phyloP scores from a whole-genome alignment of 495 filamentous ascomycete species.

The Pyronema domesticum region DNA sequence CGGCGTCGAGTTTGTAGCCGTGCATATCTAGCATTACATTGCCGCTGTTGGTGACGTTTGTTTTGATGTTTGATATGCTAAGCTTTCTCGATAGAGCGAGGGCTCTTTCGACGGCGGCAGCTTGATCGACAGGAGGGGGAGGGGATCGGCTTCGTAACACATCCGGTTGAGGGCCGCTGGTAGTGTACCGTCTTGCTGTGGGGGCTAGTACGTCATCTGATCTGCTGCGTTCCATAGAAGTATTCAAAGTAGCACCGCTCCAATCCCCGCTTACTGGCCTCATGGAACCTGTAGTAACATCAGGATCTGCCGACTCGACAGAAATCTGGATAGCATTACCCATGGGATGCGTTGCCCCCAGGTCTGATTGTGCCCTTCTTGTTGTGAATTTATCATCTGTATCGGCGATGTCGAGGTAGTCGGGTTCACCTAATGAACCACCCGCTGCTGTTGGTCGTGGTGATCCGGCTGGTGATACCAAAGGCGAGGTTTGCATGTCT shows the following conservation, averaged over 20 bases:
- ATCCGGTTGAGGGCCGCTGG: slow-evolving; percentile 17
- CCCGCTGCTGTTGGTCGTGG: slow-evolving; percentile 44
- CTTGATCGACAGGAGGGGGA: slow-evolving; percentile 45
- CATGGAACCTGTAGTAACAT: slow-evolving; percentile 23
- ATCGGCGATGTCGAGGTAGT: slow-evolving; percentile 45
- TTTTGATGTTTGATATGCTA: slow-evolving; percentile 70
- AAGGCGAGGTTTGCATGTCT: slow-evolving; percentile 79
- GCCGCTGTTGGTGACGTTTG: slow-evolving; percentile 77
- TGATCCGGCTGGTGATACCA: slow-evolving; percentile 71
- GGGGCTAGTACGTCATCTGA: slow-evolving; percentile 34
- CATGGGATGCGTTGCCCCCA: slow-evolving; percentile 6
- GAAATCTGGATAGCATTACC: slow-evolving; percentile 25
- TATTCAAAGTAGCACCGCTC: slow-evolving; percentile 25
- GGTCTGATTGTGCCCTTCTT: slow-evolving; percentile 32
- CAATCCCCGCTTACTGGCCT: slow-evolving; percentile 23
- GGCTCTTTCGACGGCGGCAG: slow-evolving; percentile 68
- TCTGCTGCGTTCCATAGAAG: slow-evolving; percentile 33
- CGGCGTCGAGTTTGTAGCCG: slow-evolving; percentile 80
- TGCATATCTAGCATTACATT: slow-evolving; percentile 98
- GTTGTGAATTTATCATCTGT: slow-evolving; percentile 7
- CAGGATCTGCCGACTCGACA: neutral
- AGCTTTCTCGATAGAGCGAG: slow-evolving; percentile 74
- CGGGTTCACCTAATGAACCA: slow-evolving; percentile 56
- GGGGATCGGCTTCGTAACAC: slow-evolving; percentile 23
- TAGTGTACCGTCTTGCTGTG: slow-evolving; percentile 19